Evolutionary conservation across 1,284 basidiomycete genomes (phyloP), one percentile per base, ranked within the genome.

Genomic region (Gastroboletus turbinatus): DNA sequence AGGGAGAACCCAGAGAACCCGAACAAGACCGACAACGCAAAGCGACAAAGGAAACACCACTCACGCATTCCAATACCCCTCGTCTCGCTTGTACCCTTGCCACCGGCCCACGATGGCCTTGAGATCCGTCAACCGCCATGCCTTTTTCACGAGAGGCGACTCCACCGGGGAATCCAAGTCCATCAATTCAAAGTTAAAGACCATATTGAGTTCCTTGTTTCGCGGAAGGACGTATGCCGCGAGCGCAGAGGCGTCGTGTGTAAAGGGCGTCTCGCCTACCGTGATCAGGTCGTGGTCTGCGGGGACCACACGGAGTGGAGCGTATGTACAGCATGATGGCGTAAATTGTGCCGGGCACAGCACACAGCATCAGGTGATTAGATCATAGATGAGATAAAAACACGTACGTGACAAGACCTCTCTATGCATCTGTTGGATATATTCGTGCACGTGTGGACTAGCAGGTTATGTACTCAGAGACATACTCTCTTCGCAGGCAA

Each of bases 201-300:
- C 78, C 80, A 83, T 84, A 64, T 88, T 78, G 25, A 91, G 78
- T 67, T 90, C 85, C 59, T 84, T 79, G 63, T 83, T 82, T 19
- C 63, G 65, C 0, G 86, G 85, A 6, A 84, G 76, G 19, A 85
- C 85, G 65, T 89, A 90, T 36, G 73, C 72, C 0, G 81, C 78
- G 3, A 87, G 73, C 48, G 74, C 75, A 14, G 73, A 66, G 16
- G 81, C 72, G 52, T 79, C 75, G 58, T 84, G 78, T 9, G 82
- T 82, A 62, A 81, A 82, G 0, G 84, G 82, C 1, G 80, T 80
- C 72, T 89, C 88, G 46, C 87, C 88, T 11, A 90, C 86, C 13
- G 85, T 87, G 59, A 88, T 82, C 17, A 82, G 67, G 61, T 85
- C 77, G 51, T 80, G 75, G 40, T 75, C 82, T 85, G 58, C 13